A percentile compares a stretch with the other conserved stretches of the same genome.
phyloP scores from a whole-genome alignment of 345 rosid species.

The Arabidopsis arenosa region DNA sequence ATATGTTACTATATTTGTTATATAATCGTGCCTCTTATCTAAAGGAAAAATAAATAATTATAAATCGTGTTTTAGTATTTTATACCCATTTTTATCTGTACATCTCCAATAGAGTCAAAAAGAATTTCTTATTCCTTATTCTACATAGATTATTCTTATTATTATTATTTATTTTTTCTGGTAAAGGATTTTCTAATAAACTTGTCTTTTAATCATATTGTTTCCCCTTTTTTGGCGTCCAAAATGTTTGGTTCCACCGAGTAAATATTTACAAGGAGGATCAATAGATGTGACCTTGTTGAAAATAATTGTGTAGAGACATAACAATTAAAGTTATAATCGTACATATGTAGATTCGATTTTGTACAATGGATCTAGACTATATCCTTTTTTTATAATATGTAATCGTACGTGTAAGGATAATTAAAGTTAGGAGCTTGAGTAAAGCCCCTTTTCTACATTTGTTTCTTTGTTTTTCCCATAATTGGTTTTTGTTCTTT shows the following conservation, averaged over 20 bases:
- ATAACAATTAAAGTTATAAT: no score
- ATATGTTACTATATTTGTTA: constrained; percentile 1
- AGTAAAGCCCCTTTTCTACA: neutral
- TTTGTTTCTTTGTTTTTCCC: constrained; percentile 2
- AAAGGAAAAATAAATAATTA: neutral
- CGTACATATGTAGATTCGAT: neutral
- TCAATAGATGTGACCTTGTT: neutral
- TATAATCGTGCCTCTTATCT: neutral
- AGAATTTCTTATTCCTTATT: neutral
- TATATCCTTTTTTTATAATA: neutral
- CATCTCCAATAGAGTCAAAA: neutral
- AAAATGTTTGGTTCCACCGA: neutral
- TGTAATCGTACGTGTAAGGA: neutral
- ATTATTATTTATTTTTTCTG: no score
- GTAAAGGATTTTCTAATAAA: neutral
- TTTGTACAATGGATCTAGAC: neutral
- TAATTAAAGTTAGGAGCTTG: neutral
- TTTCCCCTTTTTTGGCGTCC: neutral
- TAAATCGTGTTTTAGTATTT: neutral
- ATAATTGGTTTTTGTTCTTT: neutral
- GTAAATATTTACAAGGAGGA: neutral
- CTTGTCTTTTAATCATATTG: neutral
- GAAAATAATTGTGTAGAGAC: neutral
- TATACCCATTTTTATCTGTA: neutral
- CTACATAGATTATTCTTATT: neutral